Evolutionary conservation across 129 eudicot genomes (phyloP).

Genomic region (Erigeron canadensis): DNA sequence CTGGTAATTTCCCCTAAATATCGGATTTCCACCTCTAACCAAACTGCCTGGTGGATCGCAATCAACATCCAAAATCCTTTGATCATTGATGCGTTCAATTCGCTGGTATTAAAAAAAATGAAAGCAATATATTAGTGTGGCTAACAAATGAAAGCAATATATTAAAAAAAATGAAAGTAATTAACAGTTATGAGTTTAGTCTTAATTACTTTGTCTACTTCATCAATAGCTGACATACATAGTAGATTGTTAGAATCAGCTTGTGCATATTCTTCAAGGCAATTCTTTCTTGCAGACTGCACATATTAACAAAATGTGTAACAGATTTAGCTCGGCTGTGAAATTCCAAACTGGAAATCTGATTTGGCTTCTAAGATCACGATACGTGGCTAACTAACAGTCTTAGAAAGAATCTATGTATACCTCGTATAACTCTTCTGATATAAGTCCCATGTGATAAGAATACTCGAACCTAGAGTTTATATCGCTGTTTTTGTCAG

Average conservation of each 20-base stretch:
- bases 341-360: no score
- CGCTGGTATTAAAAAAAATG: neutral
- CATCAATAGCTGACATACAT: constrained; percentile 20
- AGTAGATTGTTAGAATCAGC: constrained; percentile 16
- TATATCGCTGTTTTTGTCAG: constrained; percentile 3
- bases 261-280: constrained; percentile 29
- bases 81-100: neutral
- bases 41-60: constrained; percentile 6
- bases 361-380: no score
- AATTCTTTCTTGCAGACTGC: constrained; percentile 15
- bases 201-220: constrained; percentile 29
- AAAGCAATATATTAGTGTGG: no score
- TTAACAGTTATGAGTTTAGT: no score
- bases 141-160: neutral
- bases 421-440: constrained; percentile 33
- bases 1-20: neutral
- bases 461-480: constrained; percentile 24
- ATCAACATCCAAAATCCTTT: constrained; percentile 29
- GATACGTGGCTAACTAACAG: no score
- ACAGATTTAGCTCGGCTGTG: no score
- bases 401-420: no score
- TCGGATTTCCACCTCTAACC: constrained; percentile 12
- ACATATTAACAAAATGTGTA: neutral
- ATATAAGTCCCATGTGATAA: constrained; percentile 24
- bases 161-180: no score